Percentiles rank a stretch among this genome's conserved stretches.
Evolutionary conservation across 495 filamentous ascomycete species (phyloP).

Genomic region (Hyaloscypha bicolor): DNA sequence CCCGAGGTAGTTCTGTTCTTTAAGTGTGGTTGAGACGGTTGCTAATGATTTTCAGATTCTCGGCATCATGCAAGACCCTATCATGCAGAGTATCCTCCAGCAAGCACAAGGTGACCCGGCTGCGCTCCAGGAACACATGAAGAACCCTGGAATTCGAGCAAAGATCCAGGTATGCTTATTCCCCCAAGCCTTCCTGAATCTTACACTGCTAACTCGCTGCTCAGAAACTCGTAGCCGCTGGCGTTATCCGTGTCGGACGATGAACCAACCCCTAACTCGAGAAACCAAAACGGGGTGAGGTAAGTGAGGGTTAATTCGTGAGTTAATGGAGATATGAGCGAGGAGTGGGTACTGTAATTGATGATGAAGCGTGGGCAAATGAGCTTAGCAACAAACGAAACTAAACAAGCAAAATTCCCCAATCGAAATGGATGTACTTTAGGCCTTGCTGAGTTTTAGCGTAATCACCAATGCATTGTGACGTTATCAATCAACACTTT

Average conservation of each 20-base stretch:
- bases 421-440: conserved; percentile 24
- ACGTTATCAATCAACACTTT: neutral
- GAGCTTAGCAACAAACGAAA: neutral
- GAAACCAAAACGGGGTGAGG: neutral
- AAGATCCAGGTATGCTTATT: conserved; percentile 42
- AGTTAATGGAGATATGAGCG: neutral
- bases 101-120: conserved; percentile 93
- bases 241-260: conserved; percentile 82
- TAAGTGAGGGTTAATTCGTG: neutral
- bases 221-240: conserved; percentile 35
- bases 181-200: too few relatives aligned
- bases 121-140: conserved; percentile 95
- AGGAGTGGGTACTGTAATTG: neutral
- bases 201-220: too few relatives aligned
- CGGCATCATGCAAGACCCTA: conserved; percentile 87
- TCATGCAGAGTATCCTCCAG: conserved; percentile 97
- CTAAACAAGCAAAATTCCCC: neutral
- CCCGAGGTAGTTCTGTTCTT: conserved; percentile 69
- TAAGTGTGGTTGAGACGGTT: neutral
- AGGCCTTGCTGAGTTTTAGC: conserved; percentile 28
- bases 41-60: conserved; percentile 67
- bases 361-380: neutral
- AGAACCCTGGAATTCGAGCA: conserved; percentile 76
- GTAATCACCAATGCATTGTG: conserved; percentile 22
- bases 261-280: conserved; percentile 29